Evolutionary conservation across 306 rosid genomes (phyloP).

Genomic region (Begonia fuchsioides): DNA sequence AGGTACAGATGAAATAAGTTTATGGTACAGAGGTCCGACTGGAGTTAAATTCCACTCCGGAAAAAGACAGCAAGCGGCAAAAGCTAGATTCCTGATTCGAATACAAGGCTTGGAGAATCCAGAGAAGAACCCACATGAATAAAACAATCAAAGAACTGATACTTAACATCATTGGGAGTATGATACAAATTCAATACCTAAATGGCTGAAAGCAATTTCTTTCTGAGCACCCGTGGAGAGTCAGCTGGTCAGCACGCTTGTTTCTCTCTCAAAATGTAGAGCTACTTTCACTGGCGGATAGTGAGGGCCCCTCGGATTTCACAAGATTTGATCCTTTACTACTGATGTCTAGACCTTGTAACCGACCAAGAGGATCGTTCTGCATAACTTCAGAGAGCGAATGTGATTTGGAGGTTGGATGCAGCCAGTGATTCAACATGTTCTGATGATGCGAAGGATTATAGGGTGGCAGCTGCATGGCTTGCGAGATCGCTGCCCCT

Average conservation of each 20-base stretch:
- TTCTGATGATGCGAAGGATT: constrained; percentile 28
- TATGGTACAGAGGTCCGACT: no score
- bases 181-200: constrained; percentile 21
- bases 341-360: constrained; percentile 90
- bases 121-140: constrained; percentile 40
- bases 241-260: constrained; percentile 34
- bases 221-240: constrained; percentile 5
- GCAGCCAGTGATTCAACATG: constrained; percentile 40
- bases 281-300: constrained; percentile 92
- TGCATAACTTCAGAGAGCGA: constrained; percentile 60
- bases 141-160: constrained; percentile 39
- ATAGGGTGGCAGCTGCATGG: constrained; percentile 35
- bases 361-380: constrained; percentile 63
- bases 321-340: constrained; percentile 37
- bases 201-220: constrained; percentile 39
- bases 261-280: constrained; percentile 40
- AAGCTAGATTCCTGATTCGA: no score
- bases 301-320: constrained; percentile 73
- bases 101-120: no score
- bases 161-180: constrained; percentile 14
- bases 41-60: no score
- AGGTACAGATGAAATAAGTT: no score
- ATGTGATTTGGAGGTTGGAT: constrained; percentile 41
- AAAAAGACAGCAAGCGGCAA: no score
- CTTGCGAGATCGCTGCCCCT: constrained; percentile 45